A percentile compares a stretch with the other conserved stretches of the same genome.
These are phyloP conservation scores for Apophysomyces ossiformis DNA, from an alignment of 371 early-diverging fungal species.

Conservation along the genomic window DNA sequence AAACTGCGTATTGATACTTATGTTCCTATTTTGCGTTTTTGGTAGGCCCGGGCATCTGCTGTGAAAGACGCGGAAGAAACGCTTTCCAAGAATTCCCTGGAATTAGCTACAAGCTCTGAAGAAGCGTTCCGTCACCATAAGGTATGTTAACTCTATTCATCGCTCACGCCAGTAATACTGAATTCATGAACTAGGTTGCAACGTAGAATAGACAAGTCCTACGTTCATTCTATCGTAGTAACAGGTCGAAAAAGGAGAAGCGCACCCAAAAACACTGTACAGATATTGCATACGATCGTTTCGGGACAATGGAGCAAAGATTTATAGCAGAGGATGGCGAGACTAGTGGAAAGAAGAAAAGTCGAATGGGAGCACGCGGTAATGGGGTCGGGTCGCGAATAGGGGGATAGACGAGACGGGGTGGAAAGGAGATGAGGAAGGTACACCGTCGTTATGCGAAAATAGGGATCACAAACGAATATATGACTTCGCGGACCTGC, in stretches of 20 bases:
- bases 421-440: background rate
- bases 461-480: background rate
- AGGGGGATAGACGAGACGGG: background rate
- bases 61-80: background rate
- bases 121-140: background rate
- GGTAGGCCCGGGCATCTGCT: background rate
- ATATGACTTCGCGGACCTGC: background rate
- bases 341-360: too few species aligned
- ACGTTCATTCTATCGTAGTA: background rate
- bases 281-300: too few species aligned
- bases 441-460: background rate
- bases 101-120: background rate
- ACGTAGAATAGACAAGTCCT: background rate
- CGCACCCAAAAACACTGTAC: too few species aligned
- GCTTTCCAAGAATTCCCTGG: background rate
- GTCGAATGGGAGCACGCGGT: too few species aligned
- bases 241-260: background rate
- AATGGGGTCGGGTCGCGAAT: background rate
- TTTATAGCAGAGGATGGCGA: too few species aligned
- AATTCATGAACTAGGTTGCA: background rate
- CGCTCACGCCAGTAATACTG: background rate
- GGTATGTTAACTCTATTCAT: background rate
- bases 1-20: background rate
- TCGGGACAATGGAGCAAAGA: too few species aligned
- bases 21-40: conserved; percentile 1